A percentile compares a stretch with the other conserved stretches of the same genome.
These are phyloP conservation scores for Paracoccidioides lutzii DNA, from an alignment of 2,329 filamentous ascomycete species.

Conservation along the genomic window DNA sequence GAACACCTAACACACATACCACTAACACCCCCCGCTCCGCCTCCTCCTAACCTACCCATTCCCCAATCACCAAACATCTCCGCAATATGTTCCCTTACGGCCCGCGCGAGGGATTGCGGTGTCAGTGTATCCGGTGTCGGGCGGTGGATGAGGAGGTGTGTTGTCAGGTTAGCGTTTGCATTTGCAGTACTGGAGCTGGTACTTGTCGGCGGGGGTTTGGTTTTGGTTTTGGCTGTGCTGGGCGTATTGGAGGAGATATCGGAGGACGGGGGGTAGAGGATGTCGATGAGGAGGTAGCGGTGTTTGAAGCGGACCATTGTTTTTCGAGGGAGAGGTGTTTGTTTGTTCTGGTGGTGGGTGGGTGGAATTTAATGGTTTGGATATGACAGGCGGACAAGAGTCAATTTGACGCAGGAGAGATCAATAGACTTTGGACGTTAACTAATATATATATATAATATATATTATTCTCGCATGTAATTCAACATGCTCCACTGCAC, in stretches of 20 bases:
- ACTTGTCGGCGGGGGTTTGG: not conserved
- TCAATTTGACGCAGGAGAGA: too few species aligned
- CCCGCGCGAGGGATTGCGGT: conserved; percentile 50
- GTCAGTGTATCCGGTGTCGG: conserved; percentile 64
- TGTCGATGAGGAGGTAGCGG: conserved; percentile 5
- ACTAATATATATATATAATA: too few species aligned
- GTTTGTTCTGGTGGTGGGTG: not conserved
- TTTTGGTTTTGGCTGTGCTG: not conserved
- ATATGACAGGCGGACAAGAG: too few species aligned
- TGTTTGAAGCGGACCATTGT: conserved; percentile 4
- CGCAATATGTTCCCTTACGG: conserved; percentile 57
- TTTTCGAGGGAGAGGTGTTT: not conserved
- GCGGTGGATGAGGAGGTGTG: conserved; percentile 59
- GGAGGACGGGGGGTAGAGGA: conserved; percentile 2
- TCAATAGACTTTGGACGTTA: too few species aligned
- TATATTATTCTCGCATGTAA: too few species aligned
- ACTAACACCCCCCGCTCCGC: conserved; percentile 54
- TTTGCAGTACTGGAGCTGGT: not conserved
- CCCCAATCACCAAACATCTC: conserved; percentile 83
- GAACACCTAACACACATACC: conserved; percentile 35
- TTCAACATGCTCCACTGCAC: too few species aligned
- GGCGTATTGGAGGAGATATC: not conserved
- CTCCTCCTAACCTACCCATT: conserved; percentile 44
- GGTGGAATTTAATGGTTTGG: too few species aligned
- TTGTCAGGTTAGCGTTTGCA: conserved; percentile 18